Evolutionary conservation across 2,329 filamentous ascomycete species (phyloP).

Genomic region (Basipetospora chlamydospora): DNA sequence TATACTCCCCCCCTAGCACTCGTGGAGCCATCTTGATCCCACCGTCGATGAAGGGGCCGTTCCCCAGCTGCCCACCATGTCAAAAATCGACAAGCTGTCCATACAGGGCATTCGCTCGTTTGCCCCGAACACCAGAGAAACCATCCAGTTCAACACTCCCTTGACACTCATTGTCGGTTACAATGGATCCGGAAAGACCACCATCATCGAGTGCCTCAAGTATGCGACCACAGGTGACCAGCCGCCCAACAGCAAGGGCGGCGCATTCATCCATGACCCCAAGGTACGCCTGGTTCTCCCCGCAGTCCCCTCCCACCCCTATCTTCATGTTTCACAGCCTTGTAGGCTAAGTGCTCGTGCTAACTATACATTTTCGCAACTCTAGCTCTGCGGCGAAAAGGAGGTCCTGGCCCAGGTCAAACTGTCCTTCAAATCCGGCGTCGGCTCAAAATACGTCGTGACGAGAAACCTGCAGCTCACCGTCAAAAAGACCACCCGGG

Average conservation of each 20-base stretch:
- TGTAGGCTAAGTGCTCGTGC: too few relatives aligned
- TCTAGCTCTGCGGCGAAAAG: conserved; percentile 62
- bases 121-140: conserved; percentile 57
- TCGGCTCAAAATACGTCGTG: conserved; percentile 65
- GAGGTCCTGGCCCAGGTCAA: conserved; percentile 87
- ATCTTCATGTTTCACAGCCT: too few relatives aligned
- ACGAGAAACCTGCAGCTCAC: conserved; percentile 76
- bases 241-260: conserved; percentile 78
- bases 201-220: conserved; percentile 96
- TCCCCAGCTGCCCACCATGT: conserved; percentile 31
- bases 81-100: conserved; percentile 78
- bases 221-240: conserved; percentile 93
- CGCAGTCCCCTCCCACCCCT: too few relatives aligned
- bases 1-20: too few relatives aligned
- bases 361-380: conserved; percentile 1
- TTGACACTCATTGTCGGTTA: conserved; percentile 92
- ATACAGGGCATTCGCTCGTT: conserved; percentile 80
- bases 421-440: conserved; percentile 68
- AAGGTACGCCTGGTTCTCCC: conserved; percentile 35
- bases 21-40: background rate
- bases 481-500: conserved; percentile 64
- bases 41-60: background rate
- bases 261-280: conserved; percentile 95
- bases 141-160: conserved; percentile 77
- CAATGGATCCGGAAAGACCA: conserved; percentile 97